Base-by-base conservation (phyloP, 352 stramenopile species). In the Globisporangium paroecandrum region DNA sequence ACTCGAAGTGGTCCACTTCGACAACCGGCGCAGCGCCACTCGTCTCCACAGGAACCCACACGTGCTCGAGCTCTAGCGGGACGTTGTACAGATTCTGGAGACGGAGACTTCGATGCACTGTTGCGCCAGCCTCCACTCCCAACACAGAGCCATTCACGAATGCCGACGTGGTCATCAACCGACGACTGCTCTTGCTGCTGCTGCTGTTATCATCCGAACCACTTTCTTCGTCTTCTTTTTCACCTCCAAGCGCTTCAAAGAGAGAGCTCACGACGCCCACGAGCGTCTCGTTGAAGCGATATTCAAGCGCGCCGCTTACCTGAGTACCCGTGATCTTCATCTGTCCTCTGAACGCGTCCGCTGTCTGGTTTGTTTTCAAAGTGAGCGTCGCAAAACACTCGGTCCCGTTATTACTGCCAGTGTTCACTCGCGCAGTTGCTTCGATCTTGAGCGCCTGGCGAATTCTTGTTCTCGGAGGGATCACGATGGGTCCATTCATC, bases 291-390 rank as follows among this genome's bases (percentile, higher is more conserved):
- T 55, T 62, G n/a, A 69, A 36, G 25, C 53, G 27, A 53, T 77
- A 85, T 6, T 49, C 58, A 27, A 88, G 49, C 27, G 63, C 46
- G 3, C 76, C 77, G 8, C 74, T 66, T 0, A 81, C 15, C 13
- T 75, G 54, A 49, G 66, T 70, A 5, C 68, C 76, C 20, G 69
- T 75, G 13, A 88, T 53, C 32, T 68, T 54, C 41, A 81, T 53
- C 69, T 72, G 32, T 49, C 57, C 34, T 3, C 49, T 34, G 13
- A 60, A 51, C 18, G 64, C 22, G 4, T 32, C 25, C 2, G 57
- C 72, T 4, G 69, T 77, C 38, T 70, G 66, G 64, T 88, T 87
- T 15, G 82, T 85, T 53, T 70, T 72, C 22, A 88, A 63, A 18
- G 73, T 22, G 8, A 87, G 55, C 12, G 64, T 73, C n/a, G 66